Base-by-base conservation (phyloP, 768 basidiomycete genomes). In the Cytidiella melzeri region DNA sequence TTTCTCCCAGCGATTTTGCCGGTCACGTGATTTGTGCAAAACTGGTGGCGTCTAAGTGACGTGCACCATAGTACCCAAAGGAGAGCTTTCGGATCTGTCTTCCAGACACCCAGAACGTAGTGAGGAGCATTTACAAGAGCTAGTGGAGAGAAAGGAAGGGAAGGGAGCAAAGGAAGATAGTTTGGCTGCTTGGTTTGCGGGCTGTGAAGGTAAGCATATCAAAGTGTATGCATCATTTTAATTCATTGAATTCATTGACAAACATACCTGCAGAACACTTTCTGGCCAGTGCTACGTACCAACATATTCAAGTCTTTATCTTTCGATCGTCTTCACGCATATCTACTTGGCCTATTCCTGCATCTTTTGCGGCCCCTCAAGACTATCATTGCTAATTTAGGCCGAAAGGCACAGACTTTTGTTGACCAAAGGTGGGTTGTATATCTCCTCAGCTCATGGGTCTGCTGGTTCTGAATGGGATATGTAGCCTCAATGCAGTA, bases 251-350 rank as follows among this genome's bases (percentile, higher is more conserved):
- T n/a, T n/a, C n/a, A n/a, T n/a, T n/a, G n/a, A n/a, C n/a, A n/a
- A n/a, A n/a, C n/a, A n/a, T n/a, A n/a, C 27, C 6, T 36, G n/a
- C n/a, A 73, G 70, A 75, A 72, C 59, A 62, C 65, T 3, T 75
- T 75, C 51, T 74, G 70, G 70, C 30, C 21, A 0, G 24, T 75
- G 15, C 24, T 20, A 12, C 27, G 60, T 48, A 69, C 67, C 1
- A 67, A 72, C 53, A 65, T 67, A 4, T 52, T 68, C 41, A 18
- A 34, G 5, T 64, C 69, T 27, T 25, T 69, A 1, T 68, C 67
- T 6, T 76, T 67, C 45, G 51, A 52, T 26, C 40, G 45, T 5
- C 40, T 52, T 2, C 51, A 52, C 47, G 39, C 39, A 11, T 46
- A 52, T 36, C 28, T 43, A 20, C 30, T 47, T 47, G 51, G 51